A percentile compares a stretch with the other conserved stretches of the same genome.
Evolutionary conservation across 1,139 yeast species (phyloP).

Genomic region (Suhomyces terraborum): DNA sequence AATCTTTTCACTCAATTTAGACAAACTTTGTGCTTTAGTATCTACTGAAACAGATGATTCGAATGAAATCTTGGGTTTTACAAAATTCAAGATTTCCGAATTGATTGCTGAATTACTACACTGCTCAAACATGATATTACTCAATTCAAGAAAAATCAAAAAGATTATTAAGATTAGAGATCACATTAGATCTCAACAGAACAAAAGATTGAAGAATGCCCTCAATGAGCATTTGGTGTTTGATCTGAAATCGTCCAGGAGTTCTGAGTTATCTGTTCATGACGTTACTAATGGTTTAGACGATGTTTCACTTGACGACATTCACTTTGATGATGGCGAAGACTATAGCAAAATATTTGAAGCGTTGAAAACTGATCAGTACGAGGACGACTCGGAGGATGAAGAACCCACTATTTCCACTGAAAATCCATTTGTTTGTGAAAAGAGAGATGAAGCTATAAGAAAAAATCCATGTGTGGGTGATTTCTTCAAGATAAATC

Average conservation of each 20-base stretch:
- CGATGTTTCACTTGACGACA: constrained; percentile 42
- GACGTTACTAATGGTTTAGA: constrained; percentile 42
- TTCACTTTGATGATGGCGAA: constrained; percentile 22
- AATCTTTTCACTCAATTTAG: constrained; percentile 43
- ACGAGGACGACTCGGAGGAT: constrained; percentile 45
- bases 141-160: constrained; percentile 43
- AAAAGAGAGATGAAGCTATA: constrained; percentile 35
- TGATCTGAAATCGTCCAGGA: constrained; percentile 10
- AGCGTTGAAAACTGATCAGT: constrained; percentile 28
- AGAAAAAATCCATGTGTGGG: constrained; percentile 45
- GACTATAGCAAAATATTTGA: constrained; percentile 18
- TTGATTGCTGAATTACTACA: constrained; percentile 49
- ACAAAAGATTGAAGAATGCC: constrained; percentile 35
- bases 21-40: constrained; percentile 33
- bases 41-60: constrained; percentile 19
- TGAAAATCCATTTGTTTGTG: constrained; percentile 51
- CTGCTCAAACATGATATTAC: constrained; percentile 51
- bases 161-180: constrained; percentile 41
- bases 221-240: constrained; percentile 30
- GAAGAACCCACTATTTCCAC: constrained; percentile 51
- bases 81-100: constrained; percentile 47
- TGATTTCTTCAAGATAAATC: constrained; percentile 45
- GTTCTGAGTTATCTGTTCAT: constrained; percentile 18
- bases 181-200: constrained; percentile 35
- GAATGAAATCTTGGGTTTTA: constrained; percentile 36